Percentiles rank a stretch among this genome's conserved stretches.
Conservation (phyloP, 2,329 filamentous ascomycete species). For the Claviceps humidiphila region DNA sequence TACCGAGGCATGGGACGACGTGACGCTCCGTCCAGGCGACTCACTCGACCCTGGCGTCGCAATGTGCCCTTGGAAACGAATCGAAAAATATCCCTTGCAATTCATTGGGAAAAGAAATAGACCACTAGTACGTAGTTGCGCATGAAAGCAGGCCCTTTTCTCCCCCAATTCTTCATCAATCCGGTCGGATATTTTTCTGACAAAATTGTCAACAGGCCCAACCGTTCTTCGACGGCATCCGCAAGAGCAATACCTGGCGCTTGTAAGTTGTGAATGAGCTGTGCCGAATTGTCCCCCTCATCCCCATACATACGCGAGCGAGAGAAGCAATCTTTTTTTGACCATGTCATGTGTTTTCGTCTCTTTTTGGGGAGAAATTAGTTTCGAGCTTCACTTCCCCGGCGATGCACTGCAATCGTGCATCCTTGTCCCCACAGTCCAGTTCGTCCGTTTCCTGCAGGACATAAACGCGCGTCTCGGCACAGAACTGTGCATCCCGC, state of each 20-base stretch:
- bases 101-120: constrained; percentile 43
- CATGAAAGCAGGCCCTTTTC: too few species aligned
- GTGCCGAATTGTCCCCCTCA: neutral
- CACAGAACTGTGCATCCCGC: constrained; percentile 44
- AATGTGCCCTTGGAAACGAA: constrained; percentile 39
- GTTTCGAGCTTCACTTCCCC: constrained; percentile 54
- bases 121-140: constrained; percentile 24
- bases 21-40: constrained; percentile 14
- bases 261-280: constrained; percentile 41
- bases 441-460: constrained; percentile 51
- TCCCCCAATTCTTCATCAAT: too few species aligned
- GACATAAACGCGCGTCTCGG: constrained; percentile 48
- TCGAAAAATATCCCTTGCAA: constrained; percentile 44
- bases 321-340: neutral
- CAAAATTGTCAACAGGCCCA: constrained; percentile 18
- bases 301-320: neutral
- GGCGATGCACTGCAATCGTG: constrained; percentile 35
- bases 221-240: constrained; percentile 44
- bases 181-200: neutral
- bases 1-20: constrained; percentile 10
- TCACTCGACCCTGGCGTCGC: constrained; percentile 12
- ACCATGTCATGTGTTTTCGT: neutral
- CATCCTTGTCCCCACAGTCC: constrained; percentile 52
- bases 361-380: constrained; percentile 15
- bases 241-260: constrained; percentile 55